Evolutionary conservation across 305 asterid genomes (phyloP).

Genomic region (Solanum hybrid): DNA sequence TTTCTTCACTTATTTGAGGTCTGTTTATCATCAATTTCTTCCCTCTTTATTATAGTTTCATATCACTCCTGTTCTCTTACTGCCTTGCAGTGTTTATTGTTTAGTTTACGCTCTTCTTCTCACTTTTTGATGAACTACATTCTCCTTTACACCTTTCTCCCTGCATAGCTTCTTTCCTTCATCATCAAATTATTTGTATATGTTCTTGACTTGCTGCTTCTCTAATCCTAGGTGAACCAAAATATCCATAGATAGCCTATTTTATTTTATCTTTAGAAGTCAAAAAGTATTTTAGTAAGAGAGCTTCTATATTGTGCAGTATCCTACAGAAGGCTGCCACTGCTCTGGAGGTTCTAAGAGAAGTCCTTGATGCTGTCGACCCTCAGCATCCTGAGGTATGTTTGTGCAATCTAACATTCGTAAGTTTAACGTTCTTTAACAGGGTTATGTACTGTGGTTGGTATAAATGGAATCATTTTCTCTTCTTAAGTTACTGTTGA

Average conservation of each 20-base stretch:
- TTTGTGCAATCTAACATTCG: not conserved
- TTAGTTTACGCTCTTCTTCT: too few relatives aligned
- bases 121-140: too few relatives aligned
- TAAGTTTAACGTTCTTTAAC: not conserved
- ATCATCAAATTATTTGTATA: not conserved
- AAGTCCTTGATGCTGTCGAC: constrained; percentile 70
- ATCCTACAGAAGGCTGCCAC: constrained; percentile 80
- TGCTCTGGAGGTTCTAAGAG: constrained; percentile 81
- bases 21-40: not conserved
- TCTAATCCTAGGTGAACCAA: not conserved
- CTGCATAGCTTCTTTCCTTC: too few relatives aligned
- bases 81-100: too few relatives aligned
- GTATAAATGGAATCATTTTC: not conserved
- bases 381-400: constrained; percentile 68
- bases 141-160: too few relatives aligned
- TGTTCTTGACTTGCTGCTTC: not conserved
- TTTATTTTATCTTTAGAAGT: not conserved
- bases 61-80: too few relatives aligned
- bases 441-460: not conserved
- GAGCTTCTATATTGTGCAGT: constrained; percentile 28
- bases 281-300: not conserved
- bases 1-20: not conserved
- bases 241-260: too few relatives aligned
- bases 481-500: not conserved
- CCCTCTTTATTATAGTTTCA: not conserved